Percentiles rank a stretch among this genome's conserved stretches.
Evolutionary conservation across 768 basidiomycete genomes (phyloP).

Genomic region (Russula compacta): DNA sequence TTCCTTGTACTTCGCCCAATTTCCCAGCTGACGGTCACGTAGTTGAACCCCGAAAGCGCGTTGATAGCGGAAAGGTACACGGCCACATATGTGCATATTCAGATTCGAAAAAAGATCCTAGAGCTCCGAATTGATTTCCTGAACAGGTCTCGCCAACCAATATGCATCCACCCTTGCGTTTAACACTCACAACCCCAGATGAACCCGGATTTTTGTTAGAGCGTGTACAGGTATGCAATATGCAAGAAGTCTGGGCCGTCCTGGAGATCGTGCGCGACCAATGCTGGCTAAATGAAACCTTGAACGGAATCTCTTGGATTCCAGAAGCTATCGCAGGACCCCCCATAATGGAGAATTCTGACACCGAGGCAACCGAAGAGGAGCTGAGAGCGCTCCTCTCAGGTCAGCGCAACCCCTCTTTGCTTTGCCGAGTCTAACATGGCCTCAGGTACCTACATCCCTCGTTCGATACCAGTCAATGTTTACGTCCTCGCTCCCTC

Average conservation of each 20-base stretch:
- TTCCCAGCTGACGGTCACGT: not conserved
- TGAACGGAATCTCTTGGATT: slow-evolving; percentile 52
- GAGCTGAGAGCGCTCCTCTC: slow-evolving; percentile 57
- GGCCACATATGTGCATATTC: slow-evolving; percentile 49
- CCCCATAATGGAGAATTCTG: slow-evolving; percentile 23
- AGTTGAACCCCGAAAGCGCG: slow-evolving; percentile 45
- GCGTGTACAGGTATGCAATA: slow-evolving; percentile 57
- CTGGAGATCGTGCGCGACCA: slow-evolving; percentile 78
- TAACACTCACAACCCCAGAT: slow-evolving; percentile 57
- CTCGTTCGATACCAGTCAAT: slow-evolving; percentile 65
- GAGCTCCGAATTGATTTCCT: slow-evolving; percentile 1
- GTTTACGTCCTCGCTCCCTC: slow-evolving; percentile 45
- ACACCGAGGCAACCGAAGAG: slow-evolving; percentile 37
- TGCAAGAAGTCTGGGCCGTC: slow-evolving; percentile 68
- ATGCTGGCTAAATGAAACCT: slow-evolving; percentile 74
- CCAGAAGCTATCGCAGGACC: slow-evolving; percentile 36
- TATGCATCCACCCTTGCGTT: slow-evolving; percentile 59
- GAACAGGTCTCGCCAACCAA: slow-evolving; percentile 52
- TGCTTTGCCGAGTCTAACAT: not conserved
- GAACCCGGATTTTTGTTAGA: slow-evolving; percentile 73
- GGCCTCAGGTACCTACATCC: slow-evolving; percentile 39
- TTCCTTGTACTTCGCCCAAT: not conserved
- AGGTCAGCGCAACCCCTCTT: slow-evolving; percentile 33
- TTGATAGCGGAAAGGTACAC: slow-evolving; percentile 57
- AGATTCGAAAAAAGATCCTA: not conserved